phyloP scores from a whole-genome alignment of 2,329 filamentous ascomycete genomes.

The Fusarium tuaranense region DNA sequence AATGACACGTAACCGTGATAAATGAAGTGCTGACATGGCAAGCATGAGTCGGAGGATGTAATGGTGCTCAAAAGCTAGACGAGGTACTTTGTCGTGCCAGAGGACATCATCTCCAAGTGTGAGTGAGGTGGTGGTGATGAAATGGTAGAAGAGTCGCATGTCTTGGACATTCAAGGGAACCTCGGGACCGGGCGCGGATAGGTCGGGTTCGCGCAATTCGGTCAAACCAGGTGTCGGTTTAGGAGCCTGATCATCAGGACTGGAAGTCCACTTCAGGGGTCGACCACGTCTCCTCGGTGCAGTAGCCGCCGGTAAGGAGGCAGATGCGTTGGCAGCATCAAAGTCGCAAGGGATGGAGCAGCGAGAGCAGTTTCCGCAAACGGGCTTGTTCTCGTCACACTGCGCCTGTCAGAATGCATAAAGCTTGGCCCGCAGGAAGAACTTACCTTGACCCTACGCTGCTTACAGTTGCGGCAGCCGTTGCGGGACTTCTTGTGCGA shows the following conservation, averaged over 20 bases:
- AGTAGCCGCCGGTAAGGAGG: background rate
- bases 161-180: background rate
- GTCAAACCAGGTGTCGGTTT: background rate
- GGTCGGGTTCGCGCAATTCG: background rate
- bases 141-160: background rate
- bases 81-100: background rate
- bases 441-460: constrained; percentile 6
- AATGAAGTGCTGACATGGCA: background rate
- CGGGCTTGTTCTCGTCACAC: background rate
- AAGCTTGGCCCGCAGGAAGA: background rate
- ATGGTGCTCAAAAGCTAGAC: background rate
- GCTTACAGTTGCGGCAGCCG: constrained; percentile 12
- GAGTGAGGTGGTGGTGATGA: background rate
- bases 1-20: background rate
- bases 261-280: background rate
- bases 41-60: background rate
- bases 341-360: background rate
- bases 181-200: background rate
- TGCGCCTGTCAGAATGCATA: background rate
- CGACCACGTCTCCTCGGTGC: background rate
- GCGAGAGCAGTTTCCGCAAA: background rate
- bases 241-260: background rate
- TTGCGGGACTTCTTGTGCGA: constrained; percentile 17
- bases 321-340: background rate
- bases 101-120: background rate